phyloP scores from a whole-genome alignment of 208 protist genomes.

The Leishmania amazonensis region DNA sequence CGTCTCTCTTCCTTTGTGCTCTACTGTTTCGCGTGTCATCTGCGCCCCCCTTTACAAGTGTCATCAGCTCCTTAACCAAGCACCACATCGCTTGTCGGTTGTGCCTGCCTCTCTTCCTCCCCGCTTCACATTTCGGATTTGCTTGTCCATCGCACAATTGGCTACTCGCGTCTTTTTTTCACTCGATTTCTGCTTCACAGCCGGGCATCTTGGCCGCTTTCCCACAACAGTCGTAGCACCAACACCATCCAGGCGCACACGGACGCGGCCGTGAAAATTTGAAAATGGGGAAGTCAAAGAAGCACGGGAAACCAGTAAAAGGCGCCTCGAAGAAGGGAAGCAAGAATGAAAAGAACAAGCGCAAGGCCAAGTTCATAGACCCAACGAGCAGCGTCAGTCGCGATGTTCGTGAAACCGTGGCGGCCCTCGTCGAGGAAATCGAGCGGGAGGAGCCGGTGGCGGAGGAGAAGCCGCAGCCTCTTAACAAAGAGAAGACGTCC shows the following conservation, averaged over 20 bases:
- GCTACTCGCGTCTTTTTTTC: conserved; percentile 2
- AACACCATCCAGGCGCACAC: neutral
- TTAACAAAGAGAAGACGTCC: conserved; percentile 37
- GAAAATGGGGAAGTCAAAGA: conserved; percentile 49
- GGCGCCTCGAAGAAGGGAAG: conserved; percentile 40
- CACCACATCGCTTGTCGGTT: neutral
- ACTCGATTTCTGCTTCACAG: neutral
- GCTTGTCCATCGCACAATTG: neutral
- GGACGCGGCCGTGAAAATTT: neutral
- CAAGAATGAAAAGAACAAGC: conserved; percentile 62
- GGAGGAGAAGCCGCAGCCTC: conserved; percentile 9
- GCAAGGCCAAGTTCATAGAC: conserved; percentile 63
- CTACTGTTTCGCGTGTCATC: neutral
- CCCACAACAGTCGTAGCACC: neutral
- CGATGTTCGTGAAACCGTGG: conserved; percentile 49
- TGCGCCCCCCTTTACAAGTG: neutral
- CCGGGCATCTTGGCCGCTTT: neutral
- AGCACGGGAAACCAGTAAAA: conserved; percentile 51
- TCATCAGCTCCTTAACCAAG: neutral
- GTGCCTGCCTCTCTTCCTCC: neutral
- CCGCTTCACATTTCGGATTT: neutral
- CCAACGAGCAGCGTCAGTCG: conserved; percentile 60
- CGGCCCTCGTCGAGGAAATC: conserved; percentile 61
- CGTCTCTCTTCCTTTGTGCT: neutral
- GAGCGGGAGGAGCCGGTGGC: conserved; percentile 31